A percentile compares a stretch with the other conserved stretches of the same genome.
phyloP scores from a whole-genome alignment of 2,329 filamentous ascomycete genomes.

The Xenosphaeropsis pyriputrescens region DNA sequence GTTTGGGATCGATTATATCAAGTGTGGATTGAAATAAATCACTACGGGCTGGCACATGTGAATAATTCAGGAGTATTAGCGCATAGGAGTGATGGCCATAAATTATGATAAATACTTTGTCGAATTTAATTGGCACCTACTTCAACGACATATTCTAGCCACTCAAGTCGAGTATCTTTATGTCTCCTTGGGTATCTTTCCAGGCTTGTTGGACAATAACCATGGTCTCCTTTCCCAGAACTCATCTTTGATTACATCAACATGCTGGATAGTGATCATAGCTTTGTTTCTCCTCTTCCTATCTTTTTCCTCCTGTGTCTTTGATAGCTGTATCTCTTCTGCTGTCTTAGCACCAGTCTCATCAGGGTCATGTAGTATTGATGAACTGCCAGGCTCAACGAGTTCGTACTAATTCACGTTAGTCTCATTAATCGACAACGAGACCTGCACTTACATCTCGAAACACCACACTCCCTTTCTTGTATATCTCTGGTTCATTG shows the following conservation, averaged over 20 bases:
- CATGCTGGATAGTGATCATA: constrained; percentile 64
- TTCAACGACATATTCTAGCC: too few relatives aligned
- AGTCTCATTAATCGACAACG: background rate
- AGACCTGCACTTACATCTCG: constrained; percentile 34
- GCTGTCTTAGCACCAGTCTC: constrained; percentile 29
- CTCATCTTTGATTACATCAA: constrained; percentile 89
- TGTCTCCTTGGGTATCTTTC: constrained; percentile 47
- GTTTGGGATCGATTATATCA: too few relatives aligned
- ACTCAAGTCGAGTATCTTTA: constrained; percentile 6
- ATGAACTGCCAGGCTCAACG: constrained; percentile 34
- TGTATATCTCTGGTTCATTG: constrained; percentile 83
- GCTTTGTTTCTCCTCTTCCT: constrained; percentile 72
- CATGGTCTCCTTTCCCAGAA: constrained; percentile 87
- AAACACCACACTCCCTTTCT: constrained; percentile 84
- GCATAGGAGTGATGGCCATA: too few relatives aligned
- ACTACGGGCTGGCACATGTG: too few relatives aligned
- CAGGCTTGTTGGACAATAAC: constrained; percentile 62
- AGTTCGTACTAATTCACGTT: constrained; percentile 46
- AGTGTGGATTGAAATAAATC: too few relatives aligned
- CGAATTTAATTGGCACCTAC: too few relatives aligned
- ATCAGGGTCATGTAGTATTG: constrained; percentile 20
- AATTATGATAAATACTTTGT: too few relatives aligned
- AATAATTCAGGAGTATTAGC: too few relatives aligned
- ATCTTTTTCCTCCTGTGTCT: constrained; percentile 71
- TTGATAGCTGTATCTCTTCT: constrained; percentile 48